A percentile compares a stretch with the other conserved stretches of the same genome.
Evolutionary conservation across 352 stramenopile species (phyloP).

Genomic region (Globisporangium camurandrum): DNA sequence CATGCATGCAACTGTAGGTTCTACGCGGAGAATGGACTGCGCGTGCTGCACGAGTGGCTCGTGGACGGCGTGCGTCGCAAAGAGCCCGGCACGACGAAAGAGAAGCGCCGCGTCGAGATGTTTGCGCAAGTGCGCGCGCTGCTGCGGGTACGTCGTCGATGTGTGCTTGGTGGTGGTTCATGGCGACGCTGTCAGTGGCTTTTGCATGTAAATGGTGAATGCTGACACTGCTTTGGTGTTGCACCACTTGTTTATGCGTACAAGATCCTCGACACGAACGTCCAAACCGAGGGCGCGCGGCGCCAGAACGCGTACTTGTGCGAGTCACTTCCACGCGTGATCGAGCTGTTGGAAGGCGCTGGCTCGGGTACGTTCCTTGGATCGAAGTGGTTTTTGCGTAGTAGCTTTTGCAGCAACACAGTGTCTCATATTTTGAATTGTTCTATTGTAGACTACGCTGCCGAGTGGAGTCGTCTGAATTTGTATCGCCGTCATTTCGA

Average conservation of each 20-base stretch:
- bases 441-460: constrained; percentile 61
- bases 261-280: constrained; percentile 63
- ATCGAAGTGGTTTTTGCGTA: neutral
- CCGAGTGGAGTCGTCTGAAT: constrained; percentile 70
- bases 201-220: too few relatives aligned
- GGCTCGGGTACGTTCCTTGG: constrained; percentile 32
- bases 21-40: constrained; percentile 61
- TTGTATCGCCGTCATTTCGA: constrained; percentile 76
- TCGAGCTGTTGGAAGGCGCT: constrained; percentile 56
- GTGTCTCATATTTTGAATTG: too few relatives aligned
- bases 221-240: too few relatives aligned
- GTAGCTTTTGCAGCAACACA: neutral
- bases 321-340: constrained; percentile 48
- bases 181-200: neutral
- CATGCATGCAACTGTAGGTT: constrained; percentile 35
- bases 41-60: constrained; percentile 70
- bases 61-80: constrained; percentile 33
- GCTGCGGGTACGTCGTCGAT: constrained; percentile 29
- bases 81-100: constrained; percentile 28
- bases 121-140: constrained; percentile 72
- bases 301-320: constrained; percentile 66
- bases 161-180: neutral
- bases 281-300: constrained; percentile 52
- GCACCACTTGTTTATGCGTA: too few relatives aligned
- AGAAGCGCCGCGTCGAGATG: constrained; percentile 67